Evolutionary conservation across 2,329 filamentous ascomycete species (phyloP), one percentile per base, ranked within the genome.

Genomic region (Curvularia sp.): DNA sequence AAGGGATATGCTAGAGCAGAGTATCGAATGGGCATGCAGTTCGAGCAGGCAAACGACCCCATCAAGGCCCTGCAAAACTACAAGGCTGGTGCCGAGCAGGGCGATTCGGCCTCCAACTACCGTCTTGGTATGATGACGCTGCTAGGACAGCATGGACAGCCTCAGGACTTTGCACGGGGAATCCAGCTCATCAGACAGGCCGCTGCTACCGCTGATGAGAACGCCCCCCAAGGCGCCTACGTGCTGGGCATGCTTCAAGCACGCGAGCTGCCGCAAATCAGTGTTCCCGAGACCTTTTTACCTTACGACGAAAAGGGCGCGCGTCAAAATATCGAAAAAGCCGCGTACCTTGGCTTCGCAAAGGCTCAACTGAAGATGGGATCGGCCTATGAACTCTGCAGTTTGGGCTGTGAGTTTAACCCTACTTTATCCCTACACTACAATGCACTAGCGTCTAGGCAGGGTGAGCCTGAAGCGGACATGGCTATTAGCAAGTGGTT

Each of bases 401-500:
- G 96, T 73, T 83, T 99, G 15, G 91, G 92, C 28, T 98, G 94
- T 77, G 93, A 97, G 64, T 99, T 99, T 77, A 93, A 96, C 70
- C 93, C 95, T 1, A 90, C 92, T 0, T 85, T 96, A 57, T 98
- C 94, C 1, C 80, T 99, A 53, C 95, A 99, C 75, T 99, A 99
- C 80, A 97, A 98, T 72, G 92, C 92, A 36, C 84, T 99, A 30
- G 94, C 95, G 21, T 91, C 95, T 12, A 89, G 91, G 64, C 95
- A 98, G 79, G 94, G 93, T 18, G 93, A 98, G 70, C 84, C 93
- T 0, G 95, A 99, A 75, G 95, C 94, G 0, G 93, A 97, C 59
- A 90, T 99, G 79, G 93, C 94, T 27, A 93, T 99, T 60, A 98
- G 94, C 78, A 95, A 97, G 78, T 99, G 95, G 95, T 99, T 98